Base-by-base conservation (phyloP, 306 rosid genomes). In the Styphnolobium japonicum region DNA sequence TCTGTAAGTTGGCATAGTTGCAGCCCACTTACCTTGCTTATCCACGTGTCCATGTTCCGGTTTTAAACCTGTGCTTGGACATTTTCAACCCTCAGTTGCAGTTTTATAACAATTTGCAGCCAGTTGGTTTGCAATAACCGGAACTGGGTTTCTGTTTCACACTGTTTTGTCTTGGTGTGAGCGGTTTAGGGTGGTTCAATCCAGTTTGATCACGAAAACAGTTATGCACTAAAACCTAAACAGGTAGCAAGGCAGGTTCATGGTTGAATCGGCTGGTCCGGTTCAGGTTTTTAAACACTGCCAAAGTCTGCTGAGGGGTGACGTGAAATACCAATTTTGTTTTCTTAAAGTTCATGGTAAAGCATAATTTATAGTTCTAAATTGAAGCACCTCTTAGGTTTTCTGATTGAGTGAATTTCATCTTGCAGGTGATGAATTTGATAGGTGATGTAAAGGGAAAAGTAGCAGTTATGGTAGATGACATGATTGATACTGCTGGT, bases 401-500 rank as follows among this genome's bases (percentile, higher is more conserved):
- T 16, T 57, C 71, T 75, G 67, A 76, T 73, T 75, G 19, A 61
- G 10, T 45, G 63, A 75, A 82, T 71, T n/a, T 73, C 70, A 62
- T 84, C 34, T 81, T 85, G 57, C 88, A 94, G 98, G 98, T 94
- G 67, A 92, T 94, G 96, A 94, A 94, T 85, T 90, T 94, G 90
- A 94, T 94, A 46, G 98, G 98, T 19, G 98, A 94, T 55, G 98
- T 92, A 56, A 90, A 85, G 84, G 96, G 98, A 74, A 94, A 94
- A 84, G 98, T 94, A 25, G 98, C 98, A 6, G 98, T 94, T 66
- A 92, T 92, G 98, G 97, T 94, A 64, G 98, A 92, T 85, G 97
- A 94, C 88, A 94, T 94, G 98, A 93, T 94, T 71, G 98, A 92
- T 82, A 94, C 98, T 10, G 98, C 98, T 49, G 98, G 98, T 92